Conservation (phyloP, 2,329 filamentous ascomycete genomes). For the Fusarium globosum region DNA sequence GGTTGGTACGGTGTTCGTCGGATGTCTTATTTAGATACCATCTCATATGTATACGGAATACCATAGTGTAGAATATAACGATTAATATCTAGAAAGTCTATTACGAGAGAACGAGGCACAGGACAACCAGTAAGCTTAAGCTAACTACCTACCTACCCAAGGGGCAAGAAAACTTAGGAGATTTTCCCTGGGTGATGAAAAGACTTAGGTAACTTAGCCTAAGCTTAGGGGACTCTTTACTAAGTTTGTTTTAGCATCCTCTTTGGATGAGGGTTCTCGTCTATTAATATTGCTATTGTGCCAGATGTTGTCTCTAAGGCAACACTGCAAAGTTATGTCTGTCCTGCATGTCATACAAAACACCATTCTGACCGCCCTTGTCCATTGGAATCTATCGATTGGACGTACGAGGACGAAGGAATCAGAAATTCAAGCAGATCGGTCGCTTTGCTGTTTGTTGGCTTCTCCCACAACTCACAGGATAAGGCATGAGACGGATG, state of each 20-base stretch:
- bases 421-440: neutral
- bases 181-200: neutral
- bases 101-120: neutral
- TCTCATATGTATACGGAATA: conserved; percentile 31
- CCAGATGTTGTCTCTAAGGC: neutral
- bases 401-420: neutral
- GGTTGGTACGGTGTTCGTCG: conserved; percentile 30
- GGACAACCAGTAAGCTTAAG: neutral
- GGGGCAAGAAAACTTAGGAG: neutral
- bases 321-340: neutral
- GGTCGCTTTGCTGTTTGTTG: neutral
- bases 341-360: neutral
- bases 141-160: neutral
- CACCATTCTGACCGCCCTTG: neutral
- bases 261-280: neutral
- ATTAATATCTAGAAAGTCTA: conserved; percentile 11
- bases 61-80: conserved; percentile 34
- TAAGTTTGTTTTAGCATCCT: neutral
- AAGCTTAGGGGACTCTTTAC: neutral
- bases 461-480: neutral
- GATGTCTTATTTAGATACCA: conserved; percentile 42
- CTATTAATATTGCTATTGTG: neutral
- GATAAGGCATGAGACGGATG: neutral
- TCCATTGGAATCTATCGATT: neutral
- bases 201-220: neutral